Evolutionary conservation across 352 stramenopile genomes (phyloP).

Genomic region (Phytopythium vexans): DNA sequence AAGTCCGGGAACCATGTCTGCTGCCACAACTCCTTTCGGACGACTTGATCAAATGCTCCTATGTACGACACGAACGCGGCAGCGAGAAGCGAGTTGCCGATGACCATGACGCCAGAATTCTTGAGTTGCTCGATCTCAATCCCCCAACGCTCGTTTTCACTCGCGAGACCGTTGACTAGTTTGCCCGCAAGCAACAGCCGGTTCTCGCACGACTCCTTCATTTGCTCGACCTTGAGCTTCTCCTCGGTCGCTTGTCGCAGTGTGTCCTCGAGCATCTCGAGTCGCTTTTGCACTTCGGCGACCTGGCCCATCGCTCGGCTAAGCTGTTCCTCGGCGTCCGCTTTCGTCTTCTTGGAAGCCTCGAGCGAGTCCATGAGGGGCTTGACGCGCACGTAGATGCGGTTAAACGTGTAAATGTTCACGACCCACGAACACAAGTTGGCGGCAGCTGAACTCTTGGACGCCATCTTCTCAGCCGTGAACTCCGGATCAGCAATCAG

Average conservation of each 20-base stretch:
- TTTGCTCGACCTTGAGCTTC: constrained; percentile 96
- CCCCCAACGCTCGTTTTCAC: constrained; percentile 96
- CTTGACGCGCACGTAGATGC: constrained; percentile 99
- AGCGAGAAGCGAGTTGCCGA: constrained; percentile 96
- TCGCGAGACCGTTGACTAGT: constrained; percentile 94
- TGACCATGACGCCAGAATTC: constrained; percentile 92
- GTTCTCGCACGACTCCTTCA: constrained; percentile 91
- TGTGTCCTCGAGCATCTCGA: constrained; percentile 92
- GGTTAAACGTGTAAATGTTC: constrained; percentile 98
- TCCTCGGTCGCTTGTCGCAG: constrained; percentile 93
- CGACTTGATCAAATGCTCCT: constrained; percentile 94
- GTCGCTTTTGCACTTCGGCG: constrained; percentile 90
- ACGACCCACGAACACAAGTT: constrained; percentile 98
- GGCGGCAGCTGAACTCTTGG: constrained; percentile 94
- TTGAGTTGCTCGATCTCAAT: constrained; percentile 96
- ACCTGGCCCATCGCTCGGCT: constrained; percentile 91
- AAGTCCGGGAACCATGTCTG: constrained; percentile 89
- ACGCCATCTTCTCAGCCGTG: constrained; percentile 94
- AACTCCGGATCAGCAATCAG: constrained; percentile 94
- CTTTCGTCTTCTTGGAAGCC: constrained; percentile 91
- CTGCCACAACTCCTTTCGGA: constrained; percentile 83
- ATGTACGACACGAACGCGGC: constrained; percentile 98
- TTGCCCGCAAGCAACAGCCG: constrained; percentile 92
- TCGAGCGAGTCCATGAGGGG: constrained; percentile 97
- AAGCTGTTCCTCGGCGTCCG: constrained; percentile 91